Conservation (phyloP, 345 rosid species). For the Populus nigra region DNA sequence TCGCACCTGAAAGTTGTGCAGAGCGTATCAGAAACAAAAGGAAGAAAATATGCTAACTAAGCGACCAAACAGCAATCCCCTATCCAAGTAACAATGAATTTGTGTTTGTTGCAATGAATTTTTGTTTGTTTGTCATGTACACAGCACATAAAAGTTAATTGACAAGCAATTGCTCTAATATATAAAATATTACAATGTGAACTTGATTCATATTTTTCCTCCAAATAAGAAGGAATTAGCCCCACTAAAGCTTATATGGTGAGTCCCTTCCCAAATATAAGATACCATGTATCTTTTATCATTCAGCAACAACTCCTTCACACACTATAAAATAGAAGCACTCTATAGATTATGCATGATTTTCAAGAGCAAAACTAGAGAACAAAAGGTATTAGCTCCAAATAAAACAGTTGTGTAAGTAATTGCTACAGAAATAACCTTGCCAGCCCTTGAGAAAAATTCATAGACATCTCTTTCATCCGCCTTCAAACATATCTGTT, state of each 20-base stretch:
- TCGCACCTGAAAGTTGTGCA: conserved; percentile 63
- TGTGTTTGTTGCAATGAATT: background rate
- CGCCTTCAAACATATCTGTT: conserved; percentile 87
- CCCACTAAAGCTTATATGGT: background rate
- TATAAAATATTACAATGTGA: background rate
- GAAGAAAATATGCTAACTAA: background rate
- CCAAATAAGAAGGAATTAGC: conserved; percentile 1
- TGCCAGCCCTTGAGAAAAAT: conserved; percentile 96
- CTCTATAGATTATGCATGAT: background rate
- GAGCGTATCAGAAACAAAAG: conserved; percentile 5
- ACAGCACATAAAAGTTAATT: background rate
- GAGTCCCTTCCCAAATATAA: background rate
- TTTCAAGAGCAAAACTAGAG: background rate
- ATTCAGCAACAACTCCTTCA: background rate
- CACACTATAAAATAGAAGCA: background rate
- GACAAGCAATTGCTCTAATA: background rate
- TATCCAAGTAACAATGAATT: background rate
- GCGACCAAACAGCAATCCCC: background rate
- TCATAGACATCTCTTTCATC: conserved; percentile 90
- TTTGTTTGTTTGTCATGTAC: background rate
- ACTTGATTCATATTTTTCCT: background rate
- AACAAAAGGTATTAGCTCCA: background rate
- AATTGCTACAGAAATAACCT: conserved; percentile 46
- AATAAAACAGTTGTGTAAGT: background rate
- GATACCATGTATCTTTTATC: background rate